Base-by-base conservation (phyloP, 164 flowering plant species). In the Piper longum region DNA sequence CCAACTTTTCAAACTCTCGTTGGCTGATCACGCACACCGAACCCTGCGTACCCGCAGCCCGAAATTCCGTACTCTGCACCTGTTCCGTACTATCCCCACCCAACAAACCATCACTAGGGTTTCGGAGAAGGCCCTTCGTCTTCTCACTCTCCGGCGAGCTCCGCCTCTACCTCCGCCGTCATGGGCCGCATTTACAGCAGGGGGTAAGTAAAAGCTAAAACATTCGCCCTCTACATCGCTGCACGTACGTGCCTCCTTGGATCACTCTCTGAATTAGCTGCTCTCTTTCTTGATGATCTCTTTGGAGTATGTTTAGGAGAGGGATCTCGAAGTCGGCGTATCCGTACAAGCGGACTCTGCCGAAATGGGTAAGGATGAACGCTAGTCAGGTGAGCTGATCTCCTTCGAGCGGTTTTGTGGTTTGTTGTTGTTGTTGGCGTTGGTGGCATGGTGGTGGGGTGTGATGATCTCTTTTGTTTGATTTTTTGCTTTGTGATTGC, bases 181-280 rank as follows among this genome's bases (percentile, higher is more conserved):
- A 79, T 79, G 82, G 82, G 82, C 39, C 80, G 82, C 58, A 77
- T 79, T 78, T 80, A 79, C 77, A 73, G 77, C 56, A 64, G 73
- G 39, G 82, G 82, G 82, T 61, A 57, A 6, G 36, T n/a, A 26
- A 26, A 26, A 26, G 36, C 36, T 26, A 26, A 26, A 26, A 26
- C 36, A 26, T 26, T 26, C 48, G 52, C 52, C 4, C 12, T 8
- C 52, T 6, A 2, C 52, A 2, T 14, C 52, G 9, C 52, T 14
- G 3, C 7, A 26, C 1, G 36, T 26, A 26, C 36, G 36, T 48
- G 3, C 12, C 52, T 19, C 16, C 64, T 41, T 60, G 57, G 1
- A 16, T 43, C 51, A 54, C 41, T 56, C 1, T 16, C 7, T 60
- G 26, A 41, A 2, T 16, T 7, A 39, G 52, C 43, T 59, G 56